Evolutionary conservation across 1,139 yeast species (phyloP).

Genomic region (Geotrichum klebahnii): DNA sequence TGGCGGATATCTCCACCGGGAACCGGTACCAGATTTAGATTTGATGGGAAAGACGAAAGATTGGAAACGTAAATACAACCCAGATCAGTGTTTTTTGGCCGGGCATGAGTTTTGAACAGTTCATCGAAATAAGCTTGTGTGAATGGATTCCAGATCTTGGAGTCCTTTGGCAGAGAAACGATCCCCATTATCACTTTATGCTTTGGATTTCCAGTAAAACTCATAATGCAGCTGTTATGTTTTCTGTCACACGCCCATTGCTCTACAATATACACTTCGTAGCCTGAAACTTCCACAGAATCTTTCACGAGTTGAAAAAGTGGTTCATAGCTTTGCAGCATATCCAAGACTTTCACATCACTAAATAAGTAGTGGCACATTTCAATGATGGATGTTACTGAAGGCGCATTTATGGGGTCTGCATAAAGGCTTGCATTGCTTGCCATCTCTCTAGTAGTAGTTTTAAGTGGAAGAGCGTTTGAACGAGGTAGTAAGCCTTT

Average conservation of each 20-base stretch:
- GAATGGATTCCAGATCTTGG: constrained; percentile 53
- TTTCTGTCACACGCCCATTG: constrained; percentile 84
- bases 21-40: constrained; percentile 65
- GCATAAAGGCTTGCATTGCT: too few species aligned
- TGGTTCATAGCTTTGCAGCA: constrained; percentile 23
- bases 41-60: constrained; percentile 72
- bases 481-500: too few species aligned
- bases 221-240: constrained; percentile 63
- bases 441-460: too few species aligned
- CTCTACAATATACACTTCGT: constrained; percentile 85
- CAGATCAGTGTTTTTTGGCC: constrained; percentile 49
- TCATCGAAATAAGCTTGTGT: constrained; percentile 62
- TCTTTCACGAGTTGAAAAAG: constrained; percentile 25
- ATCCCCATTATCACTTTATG: constrained; percentile 60
- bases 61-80: constrained; percentile 76
- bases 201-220: constrained; percentile 75
- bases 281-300: constrained; percentile 47
- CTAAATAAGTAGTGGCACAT: constrained; percentile 15
- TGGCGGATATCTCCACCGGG: constrained; percentile 53
- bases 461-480: neutral
- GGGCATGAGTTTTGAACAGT: constrained; percentile 56
- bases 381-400: constrained; percentile 9
- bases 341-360: constrained; percentile 15
- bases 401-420: neutral
- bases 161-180: constrained; percentile 56